Base-by-base conservation (phyloP, 345 rosid genomes). In the Acer negundo region DNA sequence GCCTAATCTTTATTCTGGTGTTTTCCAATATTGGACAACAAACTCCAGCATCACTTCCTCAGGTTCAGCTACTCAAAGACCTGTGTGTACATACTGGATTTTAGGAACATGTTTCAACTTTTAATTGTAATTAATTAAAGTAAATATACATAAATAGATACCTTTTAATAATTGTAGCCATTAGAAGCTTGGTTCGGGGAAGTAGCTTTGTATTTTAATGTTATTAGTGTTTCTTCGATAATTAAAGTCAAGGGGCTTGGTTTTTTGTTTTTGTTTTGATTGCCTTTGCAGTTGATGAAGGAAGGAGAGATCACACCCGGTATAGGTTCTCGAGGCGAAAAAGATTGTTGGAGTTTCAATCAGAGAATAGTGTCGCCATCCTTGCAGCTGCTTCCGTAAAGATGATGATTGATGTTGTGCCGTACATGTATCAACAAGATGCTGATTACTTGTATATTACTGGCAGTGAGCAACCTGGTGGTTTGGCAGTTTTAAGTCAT, bases 381-480 rank as follows among this genome's bases (percentile, higher is more conserved):
- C 74, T 94, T 69, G 90, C 99, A 58, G 87, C 99, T 62, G 92
- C 97, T 44, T 97, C 98, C 1, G 84, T 91, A 75, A 92, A 96
- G 92, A 94, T 92, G 98, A 96, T 96, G 98, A 96, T 92, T 3
- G 93, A 94, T 75, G 97, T 92, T 70, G 99, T 96, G 28, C 98
- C 97, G 2, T 94, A 96, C 77, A 89, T 93, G 51, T 92, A 86
- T 80, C 88, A 95, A 68, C 99, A 90, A 83, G 97, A 96, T 77
- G 92, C 99, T 75, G 92, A 92, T 80, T 96, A 92, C 83, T 81
- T 82, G 56, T 96, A 96, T 80, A 76, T 94, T 75, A 94, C 99
- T n/a, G 99, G 98, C 59, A 94, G 97, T 85, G 94, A 92, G 19
- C 99, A 96, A 81, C 95, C 99, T 20, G 98, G 97, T 82, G 98